A percentile compares a stretch with the other conserved stretches of the same genome.
These are phyloP conservation scores for Vigna hirtella DNA, from an alignment of 306 rosid genomes.

Conservation along the genomic window DNA sequence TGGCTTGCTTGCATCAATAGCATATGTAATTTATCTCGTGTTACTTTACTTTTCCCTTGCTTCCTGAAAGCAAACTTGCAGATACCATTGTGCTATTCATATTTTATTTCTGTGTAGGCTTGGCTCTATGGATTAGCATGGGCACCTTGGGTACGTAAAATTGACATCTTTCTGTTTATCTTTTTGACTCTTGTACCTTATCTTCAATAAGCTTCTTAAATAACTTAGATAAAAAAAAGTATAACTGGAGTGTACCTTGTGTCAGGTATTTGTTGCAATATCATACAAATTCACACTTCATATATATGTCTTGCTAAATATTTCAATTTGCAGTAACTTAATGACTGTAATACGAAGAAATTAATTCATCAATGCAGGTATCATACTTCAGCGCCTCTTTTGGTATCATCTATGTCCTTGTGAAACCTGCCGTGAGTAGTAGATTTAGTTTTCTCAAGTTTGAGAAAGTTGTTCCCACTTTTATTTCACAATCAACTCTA, in stretches of 20 bases:
- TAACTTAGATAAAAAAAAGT: background rate
- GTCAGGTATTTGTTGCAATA: slow-evolving; percentile 4
- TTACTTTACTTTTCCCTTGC: slow-evolving; percentile 10
- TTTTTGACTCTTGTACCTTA: slow-evolving; percentile 1
- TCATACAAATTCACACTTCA: slow-evolving; percentile 11
- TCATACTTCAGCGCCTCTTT: slow-evolving; percentile 80
- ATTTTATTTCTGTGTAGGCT: slow-evolving; percentile 56
- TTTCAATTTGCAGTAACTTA: slow-evolving; percentile 11
- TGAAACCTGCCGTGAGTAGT: slow-evolving; percentile 76
- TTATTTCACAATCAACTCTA: background rate
- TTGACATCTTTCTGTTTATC: slow-evolving; percentile 21
- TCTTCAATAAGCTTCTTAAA: slow-evolving; percentile 5
- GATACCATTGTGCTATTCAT: slow-evolving; percentile 6
- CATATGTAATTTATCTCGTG: slow-evolving; percentile 65
- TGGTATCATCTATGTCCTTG: slow-evolving; percentile 68
- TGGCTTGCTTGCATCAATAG: slow-evolving; percentile 76
- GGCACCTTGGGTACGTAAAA: slow-evolving; percentile 81
- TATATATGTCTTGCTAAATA: slow-evolving; percentile 12
- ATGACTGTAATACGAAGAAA: slow-evolving; percentile 12
- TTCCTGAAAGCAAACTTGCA: slow-evolving; percentile 1
- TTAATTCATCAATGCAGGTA: slow-evolving; percentile 59
- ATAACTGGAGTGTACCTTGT: background rate
- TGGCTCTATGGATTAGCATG: slow-evolving; percentile 86
- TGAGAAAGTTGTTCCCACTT: background rate
- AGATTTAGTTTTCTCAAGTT: background rate